phyloP scores from a whole-genome alignment of 2,329 filamentous ascomycete genomes.

The Allantophomopsis lycopodina region DNA sequence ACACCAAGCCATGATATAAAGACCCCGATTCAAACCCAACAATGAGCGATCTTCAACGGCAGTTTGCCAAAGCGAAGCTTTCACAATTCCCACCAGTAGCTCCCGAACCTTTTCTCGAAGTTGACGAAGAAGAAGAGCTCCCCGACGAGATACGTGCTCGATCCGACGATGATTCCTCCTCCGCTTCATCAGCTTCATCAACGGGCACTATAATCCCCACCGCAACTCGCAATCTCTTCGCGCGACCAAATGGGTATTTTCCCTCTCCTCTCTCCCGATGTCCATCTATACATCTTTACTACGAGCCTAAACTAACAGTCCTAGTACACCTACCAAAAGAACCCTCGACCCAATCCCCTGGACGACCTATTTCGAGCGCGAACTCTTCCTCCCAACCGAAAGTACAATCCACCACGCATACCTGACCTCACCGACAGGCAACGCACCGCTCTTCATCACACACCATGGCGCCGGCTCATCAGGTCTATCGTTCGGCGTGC shows the following conservation, averaged over 20 bases:
- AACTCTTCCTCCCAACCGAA: conserved; percentile 52
- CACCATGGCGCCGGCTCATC: conserved; percentile 94
- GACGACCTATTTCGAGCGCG: conserved; percentile 84
- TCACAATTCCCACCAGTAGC: conserved; percentile 43
- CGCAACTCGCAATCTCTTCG: conserved; percentile 58
- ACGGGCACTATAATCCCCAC: conserved; percentile 84
- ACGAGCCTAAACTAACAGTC: conserved; percentile 2
- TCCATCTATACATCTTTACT: conserved; percentile 1
- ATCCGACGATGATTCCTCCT: conserved; percentile 54
- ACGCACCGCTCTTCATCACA: conserved; percentile 75
- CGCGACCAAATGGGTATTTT: conserved; percentile 53
- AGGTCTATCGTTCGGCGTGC: conserved; percentile 78
- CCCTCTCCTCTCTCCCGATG: conserved; percentile 2
- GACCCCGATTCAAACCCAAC: conserved; percentile 5
- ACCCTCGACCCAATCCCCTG: conserved; percentile 37
- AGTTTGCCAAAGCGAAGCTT: conserved; percentile 67
- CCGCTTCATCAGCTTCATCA: conserved; percentile 64
- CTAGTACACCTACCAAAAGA: conserved; percentile 16
- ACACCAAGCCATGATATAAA: conserved; percentile 1
- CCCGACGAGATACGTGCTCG: conserved; percentile 24
- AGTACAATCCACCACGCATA: conserved; percentile 61
- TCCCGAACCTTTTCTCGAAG: conserved; percentile 33
- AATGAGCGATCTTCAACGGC: conserved; percentile 74
- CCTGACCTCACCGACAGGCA: conserved; percentile 61
- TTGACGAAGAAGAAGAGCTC: conserved; percentile 32